Evolutionary conservation across 1,139 yeast genomes (phyloP).

Genomic region (Geotrichum citri-aurantii): DNA sequence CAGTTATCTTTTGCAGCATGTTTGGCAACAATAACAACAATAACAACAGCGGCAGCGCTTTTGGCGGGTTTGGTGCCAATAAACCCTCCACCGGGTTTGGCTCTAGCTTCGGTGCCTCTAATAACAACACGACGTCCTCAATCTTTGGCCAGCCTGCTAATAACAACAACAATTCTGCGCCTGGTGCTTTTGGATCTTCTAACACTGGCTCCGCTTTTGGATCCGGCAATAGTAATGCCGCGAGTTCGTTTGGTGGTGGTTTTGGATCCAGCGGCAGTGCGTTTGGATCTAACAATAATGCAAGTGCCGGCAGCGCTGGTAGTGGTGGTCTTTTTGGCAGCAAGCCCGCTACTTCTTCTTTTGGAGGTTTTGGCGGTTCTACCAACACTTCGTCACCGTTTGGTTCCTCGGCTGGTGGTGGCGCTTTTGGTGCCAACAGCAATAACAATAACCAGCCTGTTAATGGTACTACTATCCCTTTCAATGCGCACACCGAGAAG

Average conservation of each 20-base stretch:
- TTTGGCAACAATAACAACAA: conserved; percentile 7
- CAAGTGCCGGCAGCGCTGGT: conserved; percentile 27
- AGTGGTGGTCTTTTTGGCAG: conserved; percentile 32
- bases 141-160: conserved; percentile 37
- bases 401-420: conserved; percentile 30
- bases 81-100: conserved; percentile 21
- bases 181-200: conserved; percentile 31
- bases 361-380: conserved; percentile 31
- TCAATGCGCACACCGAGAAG: conserved; percentile 71
- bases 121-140: conserved; percentile 24
- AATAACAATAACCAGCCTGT: conserved; percentile 18
- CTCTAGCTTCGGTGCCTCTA: conserved; percentile 28
- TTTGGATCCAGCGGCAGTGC: conserved; percentile 25
- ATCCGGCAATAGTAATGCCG: conserved; percentile 7
- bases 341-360: conserved; percentile 15
- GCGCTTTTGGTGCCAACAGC: conserved; percentile 34
- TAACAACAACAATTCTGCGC: conserved; percentile 23
- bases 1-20: background rate
- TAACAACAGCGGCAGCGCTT: conserved; percentile 6
- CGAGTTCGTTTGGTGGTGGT: background rate
- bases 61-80: conserved; percentile 15
- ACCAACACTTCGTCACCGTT: conserved; percentile 24
- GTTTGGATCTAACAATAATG: conserved; percentile 18
- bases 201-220: conserved; percentile 23
- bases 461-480: conserved; percentile 26